Evolutionary conservation across 139 green algal genomes (phyloP), one percentile per base, ranked within the genome.

Genomic region (Micromonas commoda): DNA sequence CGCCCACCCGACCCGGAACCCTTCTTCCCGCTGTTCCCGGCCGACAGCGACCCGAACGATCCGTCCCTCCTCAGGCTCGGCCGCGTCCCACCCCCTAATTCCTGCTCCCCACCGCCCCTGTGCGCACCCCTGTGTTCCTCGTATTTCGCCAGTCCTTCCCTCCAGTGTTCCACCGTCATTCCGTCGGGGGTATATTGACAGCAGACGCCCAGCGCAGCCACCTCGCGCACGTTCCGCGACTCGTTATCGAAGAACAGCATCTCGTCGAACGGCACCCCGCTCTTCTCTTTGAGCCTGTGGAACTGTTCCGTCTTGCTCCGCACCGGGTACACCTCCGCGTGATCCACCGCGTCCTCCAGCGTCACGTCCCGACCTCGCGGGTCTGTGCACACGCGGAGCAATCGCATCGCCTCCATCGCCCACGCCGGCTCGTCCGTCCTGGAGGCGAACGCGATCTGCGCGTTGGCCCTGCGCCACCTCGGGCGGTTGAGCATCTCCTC

Each of bases 251-350:
- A 87, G 73, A 87, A 87, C 2, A 79, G 52, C 86, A 91, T 89
- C 31, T 91, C 82, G 31, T 83, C 39, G n/a, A 88, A 92, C 1
- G 64, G 33, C 2, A 91, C 82, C 57, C 86, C 82, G 21, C 75
- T 85, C 19, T 51, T 19, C 32, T 90, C 76, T 54, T 92, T 86
- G 21, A 92, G 85, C 32, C 45, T 68, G n/a, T 82, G 67, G 80
- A 93, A 93, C 73, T 93, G 89, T 1, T 38, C 83, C 1, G 71
- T 51, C 71, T 92, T 92, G 71, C 29, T 82, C 37, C 88, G n/a
- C n/a, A n/a, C n/a, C n/a, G n/a, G n/a, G n/a, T n/a, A n/a, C n/a
- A n/a, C n/a, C n/a, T n/a, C n/a, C n/a, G n/a, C n/a, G n/a, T n/a
- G n/a, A n/a, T n/a, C n/a, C n/a, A n/a, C 61, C 4, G 32, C 19